A percentile compares a stretch with the other conserved stretches of the same genome.
Conservation (phyloP, 345 rosid species). For the Eucalyptus fibrosa region DNA sequence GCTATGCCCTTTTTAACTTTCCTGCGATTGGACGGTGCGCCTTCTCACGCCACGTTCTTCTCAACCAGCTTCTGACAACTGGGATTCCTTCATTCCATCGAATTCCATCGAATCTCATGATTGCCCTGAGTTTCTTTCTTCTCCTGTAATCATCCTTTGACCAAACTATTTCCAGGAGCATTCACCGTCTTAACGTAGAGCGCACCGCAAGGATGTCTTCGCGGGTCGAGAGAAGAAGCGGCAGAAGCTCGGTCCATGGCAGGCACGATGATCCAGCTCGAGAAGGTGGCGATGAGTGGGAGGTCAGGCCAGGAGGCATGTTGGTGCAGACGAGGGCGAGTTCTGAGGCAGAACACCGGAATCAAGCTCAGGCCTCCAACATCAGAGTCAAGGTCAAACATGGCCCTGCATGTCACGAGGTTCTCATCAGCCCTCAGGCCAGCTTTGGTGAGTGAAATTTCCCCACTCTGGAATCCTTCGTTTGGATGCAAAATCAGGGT, state of each 20-base stretch:
- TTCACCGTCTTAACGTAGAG: not conserved
- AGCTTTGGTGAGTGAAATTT: conserved; percentile 34
- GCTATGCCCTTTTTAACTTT: not conserved
- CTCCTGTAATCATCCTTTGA: not conserved
- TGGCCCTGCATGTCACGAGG: conserved; percentile 19
- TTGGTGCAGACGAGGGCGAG: conserved; percentile 34
- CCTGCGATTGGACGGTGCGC: not conserved
- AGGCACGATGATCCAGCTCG: not conserved
- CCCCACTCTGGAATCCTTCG: not conserved
- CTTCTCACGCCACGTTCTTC: not conserved
- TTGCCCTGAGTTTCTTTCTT: not conserved
- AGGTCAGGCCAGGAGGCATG: conserved; percentile 60
- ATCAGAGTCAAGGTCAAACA: conserved; percentile 34
- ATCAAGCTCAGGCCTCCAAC: conserved; percentile 5
- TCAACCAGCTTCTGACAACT: not conserved
- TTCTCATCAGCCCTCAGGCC: conserved; percentile 31
- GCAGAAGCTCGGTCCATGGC: not conserved
- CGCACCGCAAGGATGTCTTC: not conserved
- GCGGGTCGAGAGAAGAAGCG: not conserved
- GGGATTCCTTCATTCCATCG: not conserved
- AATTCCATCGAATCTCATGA: not conserved
- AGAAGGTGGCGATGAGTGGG: conserved; percentile 21
- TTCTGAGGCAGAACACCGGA: conserved; percentile 3
- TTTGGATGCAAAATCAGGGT: not conserved
- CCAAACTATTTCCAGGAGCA: not conserved